Percentiles rank a stretch among this genome's conserved stretches.
Evolutionary conservation across 192 early-diverging fungal species (phyloP).

Genomic region (Rhizoclosmatium globosum): DNA sequence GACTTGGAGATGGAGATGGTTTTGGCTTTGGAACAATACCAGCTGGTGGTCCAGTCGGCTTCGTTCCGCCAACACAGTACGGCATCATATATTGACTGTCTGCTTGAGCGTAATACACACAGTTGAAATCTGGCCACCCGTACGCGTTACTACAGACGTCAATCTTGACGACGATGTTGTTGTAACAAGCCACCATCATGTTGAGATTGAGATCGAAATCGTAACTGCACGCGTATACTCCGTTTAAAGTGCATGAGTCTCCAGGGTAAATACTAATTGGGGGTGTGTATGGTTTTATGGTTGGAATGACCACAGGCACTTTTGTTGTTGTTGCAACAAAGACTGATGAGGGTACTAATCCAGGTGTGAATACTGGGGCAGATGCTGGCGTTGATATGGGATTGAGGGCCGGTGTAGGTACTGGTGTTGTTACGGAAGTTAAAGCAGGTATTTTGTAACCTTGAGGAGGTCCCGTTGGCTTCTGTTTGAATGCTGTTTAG

Average conservation of each 20-base stretch:
- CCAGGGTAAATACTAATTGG: background rate
- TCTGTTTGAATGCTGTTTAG: background rate
- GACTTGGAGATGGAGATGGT: background rate
- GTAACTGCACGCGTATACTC: constrained; percentile 15
- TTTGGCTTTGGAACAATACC: background rate
- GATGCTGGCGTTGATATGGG: background rate
- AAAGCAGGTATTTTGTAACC: too few species aligned
- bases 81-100: constrained; percentile 21
- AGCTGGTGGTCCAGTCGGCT: background rate
- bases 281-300: background rate
- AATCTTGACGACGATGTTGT: background rate
- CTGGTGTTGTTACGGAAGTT: too few species aligned
- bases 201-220: background rate
- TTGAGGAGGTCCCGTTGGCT: background rate
- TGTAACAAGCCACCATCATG: constrained; percentile 12
- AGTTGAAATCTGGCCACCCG: background rate
- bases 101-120: background rate
- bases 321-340: background rate
- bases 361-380: background rate
- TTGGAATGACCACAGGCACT: background rate
- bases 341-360: background rate
- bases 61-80: background rate
- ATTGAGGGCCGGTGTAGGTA: background rate
- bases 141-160: background rate
- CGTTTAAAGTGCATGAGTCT: constrained; percentile 1